Base-by-base conservation (phyloP, 1,284 basidiomycete genomes). In the Sanguinoderma infundibulare region DNA sequence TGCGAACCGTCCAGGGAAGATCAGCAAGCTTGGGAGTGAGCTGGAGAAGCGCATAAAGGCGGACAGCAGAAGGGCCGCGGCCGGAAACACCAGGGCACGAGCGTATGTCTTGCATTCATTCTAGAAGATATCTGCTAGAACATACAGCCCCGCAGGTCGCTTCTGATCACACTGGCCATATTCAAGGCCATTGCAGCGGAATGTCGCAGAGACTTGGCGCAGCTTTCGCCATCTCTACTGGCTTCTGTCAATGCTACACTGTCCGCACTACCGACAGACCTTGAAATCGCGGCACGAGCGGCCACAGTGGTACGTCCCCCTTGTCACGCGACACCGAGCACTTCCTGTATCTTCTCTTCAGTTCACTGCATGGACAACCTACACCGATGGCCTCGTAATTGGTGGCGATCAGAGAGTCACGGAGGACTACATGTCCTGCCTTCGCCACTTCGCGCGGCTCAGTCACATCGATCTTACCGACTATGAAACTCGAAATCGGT, bases 291-390 rank as follows among this genome's bases (percentile, higher is more conserved):
- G 54, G 92, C 92, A 2, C 87, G 94, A 68, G 88, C 92, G 7
- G 94, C 95, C 9, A 91, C 85, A 70, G 85, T 95, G 62, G 94
- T 94, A 72, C 70, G 91, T 56, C 24, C 59, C 10, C 5, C 42
- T 17, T 17, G 40, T 50, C 17, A 54, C 44, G 34, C 60, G 51
- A 57, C 30, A 46, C 10, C 32, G 9, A 14, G 49, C 30, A 30
- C 8, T 8, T 3, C 12, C 26, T 10, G 17, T 26, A 3, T 39
- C 57, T n/a, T 24, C 42, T 5, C 24, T 40, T 15, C 71, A 95
- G 89, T 96, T 98, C 71, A 92, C 90, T 14, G 91, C 95, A 0
- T 95, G 95, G 86, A 91, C 94, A n/a, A 96, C 94, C 6, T 97
- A 90, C 70, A 94, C 95, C 8, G 91, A 96, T 68, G 94, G 95